phyloP scores from a whole-genome alignment of 1,139 yeast species.

The Saccharomycopsis hybrid region DNA sequence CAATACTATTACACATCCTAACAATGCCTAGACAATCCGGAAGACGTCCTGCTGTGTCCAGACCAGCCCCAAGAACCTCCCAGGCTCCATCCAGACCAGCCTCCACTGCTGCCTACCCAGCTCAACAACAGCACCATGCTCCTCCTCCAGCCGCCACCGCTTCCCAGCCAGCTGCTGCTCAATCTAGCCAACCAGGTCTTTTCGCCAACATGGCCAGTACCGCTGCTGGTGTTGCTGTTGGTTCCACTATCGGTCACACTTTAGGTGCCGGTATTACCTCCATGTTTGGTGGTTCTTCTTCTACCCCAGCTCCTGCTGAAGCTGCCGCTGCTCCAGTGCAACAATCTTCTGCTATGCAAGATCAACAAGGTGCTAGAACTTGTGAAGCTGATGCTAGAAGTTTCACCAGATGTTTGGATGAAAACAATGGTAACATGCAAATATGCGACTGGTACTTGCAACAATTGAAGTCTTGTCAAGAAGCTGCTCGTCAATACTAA shows the following conservation, averaged over 20 bases:
- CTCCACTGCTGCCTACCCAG: conserved; percentile 66
- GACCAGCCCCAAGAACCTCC: conserved; percentile 38
- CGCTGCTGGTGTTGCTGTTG: conserved; percentile 99
- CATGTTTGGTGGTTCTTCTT: conserved; percentile 75
- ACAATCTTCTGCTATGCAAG: conserved; percentile 23
- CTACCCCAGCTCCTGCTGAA: conserved; percentile 39
- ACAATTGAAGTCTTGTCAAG: conserved; percentile 96
- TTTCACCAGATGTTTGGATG: conserved; percentile 92
- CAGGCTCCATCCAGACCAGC: conserved; percentile 45
- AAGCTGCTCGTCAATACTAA: conserved; percentile 78
- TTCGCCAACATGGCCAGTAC: conserved; percentile 98
- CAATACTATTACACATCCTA: no score
- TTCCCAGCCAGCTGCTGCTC: conserved; percentile 38
- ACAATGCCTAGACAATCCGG: conserved; percentile 59
- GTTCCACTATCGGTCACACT: conserved; percentile 95
- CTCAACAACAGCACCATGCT: conserved; percentile 26
- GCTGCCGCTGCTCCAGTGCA: conserved; percentile 23
- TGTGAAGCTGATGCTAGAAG: conserved; percentile 93
- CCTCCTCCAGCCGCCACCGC: conserved; percentile 26
- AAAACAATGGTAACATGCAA: conserved; percentile 92
- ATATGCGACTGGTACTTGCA: conserved; percentile 94
- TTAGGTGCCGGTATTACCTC: conserved; percentile 89
- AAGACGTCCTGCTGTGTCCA: conserved; percentile 39
- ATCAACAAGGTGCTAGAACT: conserved; percentile 39
- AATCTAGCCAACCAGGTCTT: conserved; percentile 74